Evolutionary conservation across 257 asterid genomes (phyloP).

Genomic region (Coffea canephora): DNA sequence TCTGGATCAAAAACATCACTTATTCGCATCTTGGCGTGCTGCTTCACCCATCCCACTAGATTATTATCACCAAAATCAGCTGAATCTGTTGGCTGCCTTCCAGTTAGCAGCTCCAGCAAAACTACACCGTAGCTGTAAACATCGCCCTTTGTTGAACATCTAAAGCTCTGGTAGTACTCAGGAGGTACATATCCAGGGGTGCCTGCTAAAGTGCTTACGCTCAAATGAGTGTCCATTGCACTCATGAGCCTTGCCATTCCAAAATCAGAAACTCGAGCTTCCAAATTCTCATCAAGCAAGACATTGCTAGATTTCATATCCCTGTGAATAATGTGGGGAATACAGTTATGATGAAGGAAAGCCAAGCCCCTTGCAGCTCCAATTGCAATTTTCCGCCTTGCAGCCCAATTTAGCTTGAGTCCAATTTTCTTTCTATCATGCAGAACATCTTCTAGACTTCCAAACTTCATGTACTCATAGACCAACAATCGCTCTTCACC

Average conservation of each 20-base stretch:
- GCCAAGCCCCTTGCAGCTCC: slow-evolving; percentile 94
- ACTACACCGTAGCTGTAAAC: slow-evolving; percentile 95
- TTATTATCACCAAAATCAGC: slow-evolving; percentile 90
- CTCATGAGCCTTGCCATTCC: slow-evolving; percentile 96
- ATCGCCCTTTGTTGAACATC: slow-evolving; percentile 85
- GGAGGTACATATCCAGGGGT: slow-evolving; percentile 99
- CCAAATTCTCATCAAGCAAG: slow-evolving; percentile 72
- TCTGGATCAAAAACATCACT: slow-evolving; percentile 70
- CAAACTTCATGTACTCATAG: slow-evolving; percentile 90
- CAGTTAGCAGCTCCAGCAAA: slow-evolving; percentile 82
- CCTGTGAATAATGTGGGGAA: slow-evolving; percentile 85
- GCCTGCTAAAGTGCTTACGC: slow-evolving; percentile 90
- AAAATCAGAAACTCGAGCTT: slow-evolving; percentile 90
- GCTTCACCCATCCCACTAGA: slow-evolving; percentile 92
- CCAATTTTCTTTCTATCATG: slow-evolving; percentile 63
- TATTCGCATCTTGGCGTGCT: slow-evolving; percentile 54
- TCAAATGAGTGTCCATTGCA: slow-evolving; percentile 84
- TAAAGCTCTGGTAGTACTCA: slow-evolving; percentile 85
- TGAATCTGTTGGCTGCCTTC: slow-evolving; percentile 81
- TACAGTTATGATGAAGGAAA: slow-evolving; percentile 83
- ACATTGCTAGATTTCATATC: slow-evolving; percentile 99
- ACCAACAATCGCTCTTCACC: slow-evolving; percentile 85
- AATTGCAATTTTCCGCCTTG: slow-evolving; percentile 72
- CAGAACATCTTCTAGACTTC: slow-evolving; percentile 85
- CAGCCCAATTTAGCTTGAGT: slow-evolving; percentile 66